Evolutionary conservation across 192 early-diverging fungal species (phyloP).

Genomic region (Linnemannia elongata): DNA sequence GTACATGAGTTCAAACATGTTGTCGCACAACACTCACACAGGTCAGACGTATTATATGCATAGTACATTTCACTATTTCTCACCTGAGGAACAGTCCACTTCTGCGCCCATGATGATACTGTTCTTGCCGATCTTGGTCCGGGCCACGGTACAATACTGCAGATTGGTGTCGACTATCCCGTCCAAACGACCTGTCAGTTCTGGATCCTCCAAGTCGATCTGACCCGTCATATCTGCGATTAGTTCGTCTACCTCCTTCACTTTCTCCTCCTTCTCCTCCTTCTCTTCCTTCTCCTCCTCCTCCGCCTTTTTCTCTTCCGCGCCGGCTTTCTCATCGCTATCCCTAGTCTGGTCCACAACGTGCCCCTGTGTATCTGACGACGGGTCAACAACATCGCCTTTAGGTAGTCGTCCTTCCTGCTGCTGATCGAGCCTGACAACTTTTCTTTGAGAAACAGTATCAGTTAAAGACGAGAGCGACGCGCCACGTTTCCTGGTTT

Average conservation of each 20-base stretch:
- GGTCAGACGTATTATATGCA: neutral
- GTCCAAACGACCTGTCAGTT: slow-evolving; percentile 56
- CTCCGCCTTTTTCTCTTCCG: neutral
- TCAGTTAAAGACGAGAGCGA: neutral
- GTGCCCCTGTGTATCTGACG: neutral
- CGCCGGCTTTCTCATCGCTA: neutral
- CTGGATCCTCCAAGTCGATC: slow-evolving; percentile 55
- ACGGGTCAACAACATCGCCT: neutral
- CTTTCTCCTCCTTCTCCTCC: neutral
- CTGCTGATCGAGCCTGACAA: neutral
- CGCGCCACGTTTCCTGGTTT: slow-evolving; percentile 10
- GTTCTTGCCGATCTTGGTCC: slow-evolving; percentile 77
- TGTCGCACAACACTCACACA: neutral
- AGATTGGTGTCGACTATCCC: slow-evolving; percentile 82
- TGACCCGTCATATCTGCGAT: neutral
- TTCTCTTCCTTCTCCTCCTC: neutral
- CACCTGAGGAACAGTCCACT: slow-evolving; percentile 86
- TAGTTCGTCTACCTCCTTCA: neutral
- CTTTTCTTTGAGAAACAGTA: neutral
- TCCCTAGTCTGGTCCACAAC: neutral
- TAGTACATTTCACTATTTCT: neutral
- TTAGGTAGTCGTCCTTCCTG: too few relatives aligned
- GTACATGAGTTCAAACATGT: neutral
- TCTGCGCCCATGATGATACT: slow-evolving; percentile 91
- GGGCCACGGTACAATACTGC: slow-evolving; percentile 92